These are phyloP conservation scores for Teunomyces stri DNA, from an alignment of 805 yeast genomes.

Conservation along the genomic window DNA sequence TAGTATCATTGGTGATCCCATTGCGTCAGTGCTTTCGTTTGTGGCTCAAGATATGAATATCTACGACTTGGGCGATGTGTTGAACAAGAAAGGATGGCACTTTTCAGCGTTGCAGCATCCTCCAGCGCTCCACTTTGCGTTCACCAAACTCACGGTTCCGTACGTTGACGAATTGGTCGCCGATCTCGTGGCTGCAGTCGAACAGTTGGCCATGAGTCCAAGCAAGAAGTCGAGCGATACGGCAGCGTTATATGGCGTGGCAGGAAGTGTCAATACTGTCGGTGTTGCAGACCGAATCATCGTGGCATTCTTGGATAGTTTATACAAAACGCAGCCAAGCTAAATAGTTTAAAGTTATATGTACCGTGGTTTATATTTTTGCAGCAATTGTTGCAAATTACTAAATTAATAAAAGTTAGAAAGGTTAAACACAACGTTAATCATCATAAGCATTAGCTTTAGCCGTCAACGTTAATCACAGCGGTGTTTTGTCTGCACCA, in stretches of 20 bases:
- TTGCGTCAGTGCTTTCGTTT: conserved; percentile 79
- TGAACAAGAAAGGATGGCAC: conserved; percentile 81
- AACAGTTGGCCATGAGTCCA: conserved; percentile 32
- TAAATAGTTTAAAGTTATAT: neutral
- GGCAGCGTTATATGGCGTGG: conserved; percentile 92
- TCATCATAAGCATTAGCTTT: too few species aligned
- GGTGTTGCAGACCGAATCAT: conserved; percentile 82
- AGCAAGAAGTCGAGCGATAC: conserved; percentile 53
- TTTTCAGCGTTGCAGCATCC: conserved; percentile 84
- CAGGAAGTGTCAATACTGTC: conserved; percentile 81
- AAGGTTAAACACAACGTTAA: neutral
- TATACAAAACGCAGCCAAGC: conserved; percentile 51
- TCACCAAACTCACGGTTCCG: conserved; percentile 66
- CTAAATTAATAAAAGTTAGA: neutral
- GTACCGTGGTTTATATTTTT: neutral
- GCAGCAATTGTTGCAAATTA: neutral
- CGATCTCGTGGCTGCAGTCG: conserved; percentile 33
- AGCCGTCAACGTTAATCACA: too few species aligned
- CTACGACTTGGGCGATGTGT: conserved; percentile 73
- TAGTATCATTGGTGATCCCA: conserved; percentile 80
- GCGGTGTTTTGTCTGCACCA: too few species aligned
- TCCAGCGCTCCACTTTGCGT: conserved; percentile 86
- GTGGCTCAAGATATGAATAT: conserved; percentile 57
- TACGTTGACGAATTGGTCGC: conserved; percentile 61
- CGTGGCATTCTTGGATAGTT: conserved; percentile 74